Base-by-base conservation (phyloP, 148 eudicot species). In the Rhododendron henanense region DNA sequence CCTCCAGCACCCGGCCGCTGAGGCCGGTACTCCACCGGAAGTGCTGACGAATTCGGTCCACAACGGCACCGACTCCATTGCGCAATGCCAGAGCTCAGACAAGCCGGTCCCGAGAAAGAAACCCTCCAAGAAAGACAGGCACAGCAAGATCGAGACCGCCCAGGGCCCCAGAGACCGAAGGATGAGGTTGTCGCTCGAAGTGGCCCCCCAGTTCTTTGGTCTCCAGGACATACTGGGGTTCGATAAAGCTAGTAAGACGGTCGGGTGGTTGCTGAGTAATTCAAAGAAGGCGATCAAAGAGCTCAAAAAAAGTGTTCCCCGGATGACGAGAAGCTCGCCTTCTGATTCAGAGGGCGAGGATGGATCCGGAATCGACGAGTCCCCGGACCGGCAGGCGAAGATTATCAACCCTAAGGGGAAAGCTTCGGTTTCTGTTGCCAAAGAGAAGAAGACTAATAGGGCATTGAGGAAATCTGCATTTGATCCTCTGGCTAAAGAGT, bases 131-230 rank as follows among this genome's bases (percentile, higher is more conserved):
- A 93, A 88, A n/a, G 94, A 94, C 75, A 85, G 96, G 83, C 96
- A 94, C 88, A 94, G 93, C 92, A 94, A 92, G 88, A 94, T 94
- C 41, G 86, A 83, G 71, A 92, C 96, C 0, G 94, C 93, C 10
- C 89, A 87, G 14, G 96, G 96, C 0, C 84, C 85, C 1, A 91
- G 94, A 75, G 94, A 92, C 87, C 85, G 96, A 35, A 84, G 96
- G 75, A 91, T 94, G 93, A 89, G 96, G 55, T 81, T 94, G 35
- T 94, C 96, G 3, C 91, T 92, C 41, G 90, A 90, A 11, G 92
- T 92, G 44, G 94, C 94, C 15, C 74, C 89, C 9, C 88, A 86
- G 50, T 94, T 94, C 50, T 94, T 94, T 45, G 81, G 83, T 84
- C 82, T 93, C 25, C 96, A 93, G 83, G 96, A 93, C 86, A 50